Evolutionary conservation across 179 eudicot species (phyloP), one percentile per base, ranked within the genome.

Genomic region (Silene noctiflora): DNA sequence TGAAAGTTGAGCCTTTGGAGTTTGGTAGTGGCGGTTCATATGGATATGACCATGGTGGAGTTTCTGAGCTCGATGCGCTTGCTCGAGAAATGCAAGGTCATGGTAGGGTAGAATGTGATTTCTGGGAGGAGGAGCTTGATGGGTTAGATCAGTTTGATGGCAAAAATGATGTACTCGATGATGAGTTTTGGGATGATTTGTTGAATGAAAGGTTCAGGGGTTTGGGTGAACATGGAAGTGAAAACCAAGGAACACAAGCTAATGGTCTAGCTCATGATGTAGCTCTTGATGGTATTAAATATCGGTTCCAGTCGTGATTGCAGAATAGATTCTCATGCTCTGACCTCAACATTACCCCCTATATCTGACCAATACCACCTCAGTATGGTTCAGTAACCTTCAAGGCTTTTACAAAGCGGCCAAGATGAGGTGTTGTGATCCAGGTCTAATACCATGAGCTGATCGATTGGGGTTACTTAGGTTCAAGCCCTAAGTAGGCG

Each of bases 71-170:
- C 0, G 99, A 95, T 74, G 92, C 85, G 4, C 93, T 95, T 67
- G 99, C 99, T 6, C 62, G 93, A 71, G 97, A 93, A 71, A 93
- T 95, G 84, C 99, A 91, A 76, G 97, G 97, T 17, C 69, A 85
- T 58, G 86, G 90, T 46, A 91, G 83, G 69, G 81, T 60, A 9
- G 89, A 88, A 62, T 67, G 61, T 29, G 88, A 83, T 59, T 59
- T 21, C 27, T 74, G 78, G 71, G 81, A 72, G 51, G 86, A 66
- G 0, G 77, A 81, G 13, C 53, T 29, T 16, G 79, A 44, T 46
- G 80, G 78, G 44, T 19, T 81, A 16, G 87, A 89, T 27, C 76
- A 80, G 35, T 81, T 81, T 60, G 86, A 68, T 8, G 81, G 73
- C 16, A 75, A 42, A 24, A 88, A 83, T 64, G 83, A 81, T 71